Conservation (phyloP, 345 rosid genomes). For the Conringia planisiliqua region DNA sequence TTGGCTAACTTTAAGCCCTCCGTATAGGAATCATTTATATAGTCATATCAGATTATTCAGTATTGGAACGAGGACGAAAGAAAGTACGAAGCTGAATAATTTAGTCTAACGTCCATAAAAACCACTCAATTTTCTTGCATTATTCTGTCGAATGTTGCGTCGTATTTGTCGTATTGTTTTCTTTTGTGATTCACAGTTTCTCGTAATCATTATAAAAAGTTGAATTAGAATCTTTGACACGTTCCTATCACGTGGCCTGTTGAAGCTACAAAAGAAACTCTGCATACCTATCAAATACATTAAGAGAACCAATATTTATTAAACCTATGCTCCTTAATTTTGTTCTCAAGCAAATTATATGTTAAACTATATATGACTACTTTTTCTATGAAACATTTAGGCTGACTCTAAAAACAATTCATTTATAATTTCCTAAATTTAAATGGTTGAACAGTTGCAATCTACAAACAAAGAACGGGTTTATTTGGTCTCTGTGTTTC, state of each 20-base stretch:
- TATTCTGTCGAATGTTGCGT: conserved; percentile 23
- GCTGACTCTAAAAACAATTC: too few species aligned
- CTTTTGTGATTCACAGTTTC: conserved; percentile 5
- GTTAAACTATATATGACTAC: too few species aligned
- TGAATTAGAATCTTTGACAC: conserved; percentile 21
- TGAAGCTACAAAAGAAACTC: neutral
- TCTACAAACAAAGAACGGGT: neutral
- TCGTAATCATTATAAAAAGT: conserved; percentile 1
- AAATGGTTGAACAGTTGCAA: neutral
- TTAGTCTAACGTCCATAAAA: conserved; percentile 6
- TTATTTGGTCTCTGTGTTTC: neutral
- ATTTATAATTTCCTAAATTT: neutral
- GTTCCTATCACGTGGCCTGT: conserved; percentile 29
- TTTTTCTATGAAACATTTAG: too few species aligned
- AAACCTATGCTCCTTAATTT: neutral
- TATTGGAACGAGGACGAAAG: neutral
- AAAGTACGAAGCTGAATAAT: neutral
- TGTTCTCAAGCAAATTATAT: neutral
- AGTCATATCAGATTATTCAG: neutral
- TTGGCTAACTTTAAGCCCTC: neutral
- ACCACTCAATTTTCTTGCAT: conserved; percentile 3
- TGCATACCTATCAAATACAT: neutral
- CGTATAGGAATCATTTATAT: neutral
- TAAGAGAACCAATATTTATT: neutral
- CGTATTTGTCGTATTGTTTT: conserved; percentile 22